Percentiles rank a stretch among this genome's conserved stretches.
phyloP scores from a whole-genome alignment of 2,329 filamentous ascomycete genomes.

The Exophiala sp. region DNA sequence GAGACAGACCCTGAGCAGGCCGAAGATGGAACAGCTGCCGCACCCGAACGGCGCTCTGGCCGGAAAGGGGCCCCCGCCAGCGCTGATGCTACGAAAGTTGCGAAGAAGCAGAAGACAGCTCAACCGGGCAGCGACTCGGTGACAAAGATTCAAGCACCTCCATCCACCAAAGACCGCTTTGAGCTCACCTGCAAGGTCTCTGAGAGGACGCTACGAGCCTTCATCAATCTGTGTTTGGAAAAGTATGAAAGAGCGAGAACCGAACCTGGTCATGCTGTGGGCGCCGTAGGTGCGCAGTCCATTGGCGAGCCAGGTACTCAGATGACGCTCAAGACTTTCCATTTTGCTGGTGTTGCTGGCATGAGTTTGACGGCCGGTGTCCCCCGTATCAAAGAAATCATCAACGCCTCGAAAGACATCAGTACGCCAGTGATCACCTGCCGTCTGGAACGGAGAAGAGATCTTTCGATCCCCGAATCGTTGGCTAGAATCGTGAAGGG shows the following conservation, averaged over 20 bases:
- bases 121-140: constrained; percentile 1
- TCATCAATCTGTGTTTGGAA: constrained; percentile 73
- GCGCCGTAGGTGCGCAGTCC: constrained; percentile 91
- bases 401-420: constrained; percentile 92
- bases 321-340: constrained; percentile 99
- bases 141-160: constrained; percentile 9
- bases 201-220: constrained; percentile 62
- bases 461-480: constrained; percentile 27
- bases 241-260: constrained; percentile 90
- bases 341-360: constrained; percentile 98
- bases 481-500: constrained; percentile 81
- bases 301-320: constrained; percentile 98
- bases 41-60: constrained; percentile 25
- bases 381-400: constrained; percentile 99
- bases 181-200: constrained; percentile 83
- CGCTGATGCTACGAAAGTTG: constrained; percentile 6
- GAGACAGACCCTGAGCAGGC: constrained; percentile 37
- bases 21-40: constrained; percentile 27
- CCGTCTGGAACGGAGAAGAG: constrained; percentile 47
- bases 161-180: constrained; percentile 33
- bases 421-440: constrained; percentile 92
- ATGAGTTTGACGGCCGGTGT: constrained; percentile 99
- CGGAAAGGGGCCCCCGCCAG: constrained; percentile 8
- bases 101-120: constrained; percentile 23
- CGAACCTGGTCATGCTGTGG: constrained; percentile 91